These are phyloP conservation scores for Colletotrichum graminicola DNA, from an alignment of 2,329 filamentous ascomycete species.

Conservation along the genomic window DNA sequence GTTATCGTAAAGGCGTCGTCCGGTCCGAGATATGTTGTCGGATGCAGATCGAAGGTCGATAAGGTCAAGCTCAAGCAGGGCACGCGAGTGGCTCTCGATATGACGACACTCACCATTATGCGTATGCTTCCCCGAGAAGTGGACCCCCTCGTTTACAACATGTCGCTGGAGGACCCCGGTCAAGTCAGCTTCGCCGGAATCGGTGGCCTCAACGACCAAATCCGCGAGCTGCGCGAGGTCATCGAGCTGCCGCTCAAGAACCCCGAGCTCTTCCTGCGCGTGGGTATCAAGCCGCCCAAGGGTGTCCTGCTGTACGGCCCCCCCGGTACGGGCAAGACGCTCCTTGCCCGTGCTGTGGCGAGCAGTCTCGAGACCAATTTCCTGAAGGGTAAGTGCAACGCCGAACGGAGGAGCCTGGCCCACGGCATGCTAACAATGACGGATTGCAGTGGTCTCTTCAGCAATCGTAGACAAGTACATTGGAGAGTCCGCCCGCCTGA, in stretches of 20 bases:
- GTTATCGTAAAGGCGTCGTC: constrained; percentile 99
- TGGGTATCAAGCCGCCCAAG: constrained; percentile 99
- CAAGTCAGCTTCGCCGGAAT: constrained; percentile 99
- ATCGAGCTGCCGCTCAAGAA: constrained; percentile 99
- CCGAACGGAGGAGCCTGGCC: not conserved
- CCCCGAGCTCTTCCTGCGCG: constrained; percentile 94
- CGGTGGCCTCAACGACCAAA: constrained; percentile 97
- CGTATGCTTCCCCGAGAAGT: constrained; percentile 99
- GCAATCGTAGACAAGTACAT: constrained; percentile 99
- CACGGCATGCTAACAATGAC: constrained; percentile 38
- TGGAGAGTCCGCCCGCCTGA: constrained; percentile 95
- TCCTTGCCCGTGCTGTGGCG: constrained; percentile 93
- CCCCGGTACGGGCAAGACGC: constrained; percentile 95
- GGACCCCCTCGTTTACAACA: constrained; percentile 98
- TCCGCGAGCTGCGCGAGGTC: constrained; percentile 95
- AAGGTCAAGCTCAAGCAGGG: constrained; percentile 98
- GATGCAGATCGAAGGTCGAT: constrained; percentile 98
- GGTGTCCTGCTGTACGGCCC: constrained; percentile 96
- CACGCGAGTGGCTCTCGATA: constrained; percentile 95
- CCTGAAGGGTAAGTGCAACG: constrained; percentile 80
- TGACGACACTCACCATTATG: constrained; percentile 99
- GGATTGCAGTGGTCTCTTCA: constrained; percentile 85
- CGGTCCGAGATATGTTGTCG: constrained; percentile 96
- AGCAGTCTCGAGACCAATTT: constrained; percentile 99
- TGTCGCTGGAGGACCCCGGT: constrained; percentile 97